A percentile compares a stretch with the other conserved stretches of the same genome.
phyloP scores from a whole-genome alignment of 345 rosid species.

The Melaleuca alternifolia region DNA sequence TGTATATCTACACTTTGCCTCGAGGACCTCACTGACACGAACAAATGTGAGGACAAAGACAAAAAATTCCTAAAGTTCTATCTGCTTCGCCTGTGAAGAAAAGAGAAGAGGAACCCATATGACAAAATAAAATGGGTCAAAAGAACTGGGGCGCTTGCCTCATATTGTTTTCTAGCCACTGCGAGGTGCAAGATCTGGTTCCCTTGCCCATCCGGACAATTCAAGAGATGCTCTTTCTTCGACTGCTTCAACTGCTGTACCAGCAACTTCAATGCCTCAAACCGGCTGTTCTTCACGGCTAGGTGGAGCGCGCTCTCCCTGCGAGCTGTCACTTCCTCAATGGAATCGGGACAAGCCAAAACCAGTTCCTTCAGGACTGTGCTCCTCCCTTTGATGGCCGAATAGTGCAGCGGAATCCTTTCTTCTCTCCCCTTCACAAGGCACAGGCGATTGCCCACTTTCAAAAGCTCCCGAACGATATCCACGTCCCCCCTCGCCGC shows the following conservation, averaged over 20 bases:
- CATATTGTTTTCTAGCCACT: constrained; percentile 13
- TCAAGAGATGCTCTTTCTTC: constrained; percentile 15
- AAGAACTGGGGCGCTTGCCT: constrained; percentile 7
- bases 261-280: constrained; percentile 14
- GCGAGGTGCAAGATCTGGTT: constrained; percentile 26
- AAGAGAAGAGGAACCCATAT: not conserved
- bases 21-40: not conserved
- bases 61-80: not conserved
- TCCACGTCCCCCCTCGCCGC: constrained; percentile 12
- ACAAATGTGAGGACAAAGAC: not conserved
- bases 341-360: constrained; percentile 11
- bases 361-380: constrained; percentile 14
- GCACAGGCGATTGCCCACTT: constrained; percentile 13
- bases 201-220: constrained; percentile 12
- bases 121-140: not conserved
- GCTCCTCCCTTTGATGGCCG: constrained; percentile 18
- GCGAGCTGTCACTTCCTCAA: constrained; percentile 12
- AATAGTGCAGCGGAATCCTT: constrained; percentile 26
- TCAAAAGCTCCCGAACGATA: constrained; percentile 13
- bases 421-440: constrained; percentile 31
- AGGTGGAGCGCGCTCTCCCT: constrained; percentile 29
- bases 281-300: constrained; percentile 18
- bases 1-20: too few species aligned
- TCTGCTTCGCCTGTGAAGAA: not conserved
- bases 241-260: constrained; percentile 13